Base-by-base conservation (phyloP, 768 basidiomycete genomes). In the Termitomyces sp. region DNA sequence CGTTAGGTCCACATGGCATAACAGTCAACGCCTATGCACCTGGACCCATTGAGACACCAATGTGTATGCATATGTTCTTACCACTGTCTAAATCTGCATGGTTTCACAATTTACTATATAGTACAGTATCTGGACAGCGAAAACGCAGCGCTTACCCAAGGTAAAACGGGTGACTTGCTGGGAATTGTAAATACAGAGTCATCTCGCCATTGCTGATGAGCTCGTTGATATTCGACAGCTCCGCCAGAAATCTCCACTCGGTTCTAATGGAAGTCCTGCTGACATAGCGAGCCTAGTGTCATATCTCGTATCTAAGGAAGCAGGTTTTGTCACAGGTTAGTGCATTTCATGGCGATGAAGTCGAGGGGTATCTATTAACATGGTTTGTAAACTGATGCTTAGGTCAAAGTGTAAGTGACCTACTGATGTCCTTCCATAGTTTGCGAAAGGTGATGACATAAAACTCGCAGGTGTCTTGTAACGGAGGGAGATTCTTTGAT, bases 1-100 rank as follows among this genome's bases (percentile, higher is more conserved):
- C 78, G 59, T 62, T 76, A 3, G 75, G 67, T 8, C 59, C 58
- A 27, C 59, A 77, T 54, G 64, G 63, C 6, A 79, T 78, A 35
- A 77, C 72, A 1, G 75, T 76, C 17, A 79, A 79, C 37, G 70
- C 73, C 1, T 76, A 77, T 49, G 71, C 73, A 9, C 73, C 73
- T 17, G 72, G 75, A 42, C 2, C 66, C 52, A 61, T 64, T 11
- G 59, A 64, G 41, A 66, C 63, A 39, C 21, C 56, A 3, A 41
- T 64, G 48, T 45, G 61, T 63, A 44, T 25, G 59, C 34, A 41
- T 25, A 35, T 9, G 12, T 16, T 32, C 9, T 6, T 5, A 5
- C 5, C 32, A 3, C 10, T 57, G 16, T 16, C 34, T 5, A 25
- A 19, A n/a, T 9, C 25, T 21, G 11, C 1, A 10, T 34, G 17